Evolutionary conservation across 352 stramenopile species (phyloP).

Genomic region (Globisporangium cystogenes): DNA sequence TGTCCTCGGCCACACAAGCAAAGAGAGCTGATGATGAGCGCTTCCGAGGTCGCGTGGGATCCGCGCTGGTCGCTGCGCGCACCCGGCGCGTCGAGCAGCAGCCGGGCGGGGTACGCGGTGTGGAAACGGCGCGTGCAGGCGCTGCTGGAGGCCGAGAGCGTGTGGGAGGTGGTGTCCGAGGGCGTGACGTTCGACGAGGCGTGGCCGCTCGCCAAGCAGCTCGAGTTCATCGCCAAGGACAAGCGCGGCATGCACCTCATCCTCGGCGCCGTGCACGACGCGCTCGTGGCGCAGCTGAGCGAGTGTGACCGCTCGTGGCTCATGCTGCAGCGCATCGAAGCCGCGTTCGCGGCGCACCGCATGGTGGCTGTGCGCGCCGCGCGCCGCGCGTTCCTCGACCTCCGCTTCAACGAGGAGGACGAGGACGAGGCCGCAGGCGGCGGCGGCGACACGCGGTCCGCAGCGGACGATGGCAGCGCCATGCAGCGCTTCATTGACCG

Average conservation of each 20-base stretch:
- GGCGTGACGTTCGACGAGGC: constrained; percentile 7
- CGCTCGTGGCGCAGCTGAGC: not conserved
- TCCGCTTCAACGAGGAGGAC: not conserved
- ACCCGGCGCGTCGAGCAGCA: not conserved
- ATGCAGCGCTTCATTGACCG: constrained; percentile 5
- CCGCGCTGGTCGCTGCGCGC: constrained; percentile 5
- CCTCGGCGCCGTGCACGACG: constrained; percentile 3
- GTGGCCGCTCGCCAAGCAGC: constrained; percentile 10
- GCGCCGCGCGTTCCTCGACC: constrained; percentile 5
- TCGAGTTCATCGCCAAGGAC: constrained; percentile 12
- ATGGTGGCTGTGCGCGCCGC: constrained; percentile 3
- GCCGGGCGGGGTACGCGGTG: not conserved
- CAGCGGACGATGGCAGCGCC: not conserved
- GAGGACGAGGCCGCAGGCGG: not conserved
- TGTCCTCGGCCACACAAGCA: too few relatives aligned
- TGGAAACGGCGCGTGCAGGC: constrained; percentile 10
- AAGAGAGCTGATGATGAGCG: constrained; percentile 1
- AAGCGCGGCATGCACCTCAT: constrained; percentile 9
- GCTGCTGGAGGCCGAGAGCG: constrained; percentile 8
- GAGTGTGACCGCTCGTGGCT: constrained; percentile 10
- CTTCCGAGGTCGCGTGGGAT: not conserved
- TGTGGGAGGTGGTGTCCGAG: constrained; percentile 11
- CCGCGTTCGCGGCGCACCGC: constrained; percentile 3
- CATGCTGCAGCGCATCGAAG: constrained; percentile 5
- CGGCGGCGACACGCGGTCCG: not conserved